Conservation (phyloP, 768 basidiomycete genomes). For the Lactifluus echinatus region DNA sequence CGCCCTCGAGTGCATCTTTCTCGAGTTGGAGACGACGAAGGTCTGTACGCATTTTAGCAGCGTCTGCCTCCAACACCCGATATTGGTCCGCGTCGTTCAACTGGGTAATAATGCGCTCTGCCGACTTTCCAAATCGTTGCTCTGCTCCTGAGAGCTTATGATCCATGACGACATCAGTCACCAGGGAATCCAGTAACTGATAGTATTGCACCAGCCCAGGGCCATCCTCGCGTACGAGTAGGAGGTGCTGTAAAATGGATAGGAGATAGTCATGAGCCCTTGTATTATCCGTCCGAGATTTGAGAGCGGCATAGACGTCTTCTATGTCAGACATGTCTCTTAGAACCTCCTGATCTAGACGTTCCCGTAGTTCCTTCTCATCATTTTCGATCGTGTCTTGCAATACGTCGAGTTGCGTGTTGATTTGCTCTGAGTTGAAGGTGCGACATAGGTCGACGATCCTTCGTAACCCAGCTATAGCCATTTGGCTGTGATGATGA, state of each 20-base stretch:
- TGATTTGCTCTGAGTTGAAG: constrained; percentile 56
- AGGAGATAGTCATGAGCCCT: constrained; percentile 79
- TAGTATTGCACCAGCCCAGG: constrained; percentile 80
- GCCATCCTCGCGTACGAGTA: constrained; percentile 85
- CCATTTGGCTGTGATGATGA: constrained; percentile 85
- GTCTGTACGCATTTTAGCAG: constrained; percentile 54
- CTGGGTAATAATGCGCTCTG: constrained; percentile 78
- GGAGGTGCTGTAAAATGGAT: constrained; percentile 89
- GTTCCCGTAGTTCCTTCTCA: constrained; percentile 60
- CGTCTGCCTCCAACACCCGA: constrained; percentile 72
- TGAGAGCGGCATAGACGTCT: constrained; percentile 81
- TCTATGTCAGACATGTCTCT: constrained; percentile 70
- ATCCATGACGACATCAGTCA: constrained; percentile 88
- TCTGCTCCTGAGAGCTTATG: constrained; percentile 82
- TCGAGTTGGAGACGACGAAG: constrained; percentile 64
- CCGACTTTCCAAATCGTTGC: constrained; percentile 78
- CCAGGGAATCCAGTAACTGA: constrained; percentile 81
- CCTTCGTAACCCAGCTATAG: constrained; percentile 68
- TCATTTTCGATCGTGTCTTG: constrained; percentile 62
- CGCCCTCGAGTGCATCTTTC: constrained; percentile 75
- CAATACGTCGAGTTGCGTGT: constrained; percentile 56
- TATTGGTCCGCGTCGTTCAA: constrained; percentile 86
- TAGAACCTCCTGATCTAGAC: constrained; percentile 68
- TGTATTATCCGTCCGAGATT: constrained; percentile 65
- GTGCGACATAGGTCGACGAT: constrained; percentile 62